These are phyloP conservation scores for Coemansia sp. DNA, from an alignment of 192 early-diverging fungal species.

Conservation along the genomic window DNA sequence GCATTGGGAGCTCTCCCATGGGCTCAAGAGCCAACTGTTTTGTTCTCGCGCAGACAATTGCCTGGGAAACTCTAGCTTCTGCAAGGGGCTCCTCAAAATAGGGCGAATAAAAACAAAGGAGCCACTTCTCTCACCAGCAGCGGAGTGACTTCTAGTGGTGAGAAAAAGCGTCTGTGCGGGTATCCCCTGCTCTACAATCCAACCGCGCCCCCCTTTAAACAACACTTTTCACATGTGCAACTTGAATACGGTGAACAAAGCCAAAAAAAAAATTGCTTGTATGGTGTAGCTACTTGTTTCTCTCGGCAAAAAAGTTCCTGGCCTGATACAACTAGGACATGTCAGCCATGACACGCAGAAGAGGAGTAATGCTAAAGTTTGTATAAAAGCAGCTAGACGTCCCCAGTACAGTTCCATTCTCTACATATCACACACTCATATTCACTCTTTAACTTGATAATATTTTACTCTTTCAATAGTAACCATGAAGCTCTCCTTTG, in stretches of 20 bases:
- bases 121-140: neutral
- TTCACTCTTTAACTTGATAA: neutral
- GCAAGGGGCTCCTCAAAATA: slow-evolving; percentile 9
- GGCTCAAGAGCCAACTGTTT: neutral
- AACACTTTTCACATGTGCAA: neutral
- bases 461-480: neutral
- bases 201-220: neutral
- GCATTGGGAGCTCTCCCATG: neutral
- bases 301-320: neutral
- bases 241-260: neutral
- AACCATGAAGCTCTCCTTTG: slow-evolving; percentile 20
- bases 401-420: neutral
- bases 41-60: neutral
- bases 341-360: neutral
- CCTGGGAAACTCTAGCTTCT: neutral
- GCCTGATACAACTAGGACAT: neutral
- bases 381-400: neutral
- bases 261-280: neutral
- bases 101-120: neutral
- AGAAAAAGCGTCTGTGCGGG: neutral
- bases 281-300: neutral
- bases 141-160: neutral
- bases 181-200: neutral
- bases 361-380: neutral
- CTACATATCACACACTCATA: neutral